These are phyloP conservation scores for Marvania coccoides DNA, from an alignment of 139 green algal species.

Conservation along the genomic window DNA sequence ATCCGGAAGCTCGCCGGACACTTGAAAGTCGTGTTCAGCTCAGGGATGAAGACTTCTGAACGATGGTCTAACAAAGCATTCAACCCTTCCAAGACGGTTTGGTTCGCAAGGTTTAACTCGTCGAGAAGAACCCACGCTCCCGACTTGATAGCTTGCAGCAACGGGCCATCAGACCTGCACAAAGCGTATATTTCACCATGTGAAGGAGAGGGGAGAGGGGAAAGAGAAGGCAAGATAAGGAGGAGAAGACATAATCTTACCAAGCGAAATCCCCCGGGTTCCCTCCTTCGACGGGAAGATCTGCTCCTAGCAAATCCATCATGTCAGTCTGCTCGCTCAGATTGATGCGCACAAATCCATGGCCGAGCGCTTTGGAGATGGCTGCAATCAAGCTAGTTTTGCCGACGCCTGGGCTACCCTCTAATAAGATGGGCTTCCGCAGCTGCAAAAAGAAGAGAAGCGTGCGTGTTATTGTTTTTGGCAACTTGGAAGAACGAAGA, in stretches of 20 bases:
- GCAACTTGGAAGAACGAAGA: background rate
- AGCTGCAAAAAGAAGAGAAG: slow-evolving; percentile 16
- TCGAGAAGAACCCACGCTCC: slow-evolving; percentile 97
- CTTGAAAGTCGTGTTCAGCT: slow-evolving; percentile 71
- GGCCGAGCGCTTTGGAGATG: slow-evolving; percentile 59
- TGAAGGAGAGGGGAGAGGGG: background rate
- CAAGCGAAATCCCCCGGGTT: slow-evolving; percentile 81
- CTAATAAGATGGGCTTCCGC: slow-evolving; percentile 84
- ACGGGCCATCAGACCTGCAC: slow-evolving; percentile 76
- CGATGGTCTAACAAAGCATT: slow-evolving; percentile 96
- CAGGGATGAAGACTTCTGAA: slow-evolving; percentile 88
- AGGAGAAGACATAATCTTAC: slow-evolving; percentile 18
- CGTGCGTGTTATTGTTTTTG: background rate
- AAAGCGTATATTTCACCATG: background rate
- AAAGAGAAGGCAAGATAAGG: background rate
- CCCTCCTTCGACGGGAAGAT: slow-evolving; percentile 81
- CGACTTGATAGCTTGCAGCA: slow-evolving; percentile 79
- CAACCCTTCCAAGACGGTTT: slow-evolving; percentile 90
- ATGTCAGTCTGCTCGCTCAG: slow-evolving; percentile 97
- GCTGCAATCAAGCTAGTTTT: slow-evolving; percentile 92
- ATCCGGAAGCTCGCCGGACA: slow-evolving; percentile 70
- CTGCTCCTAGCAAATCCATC: slow-evolving; percentile 96
- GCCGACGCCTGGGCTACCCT: slow-evolving; percentile 92
- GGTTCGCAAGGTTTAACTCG: slow-evolving; percentile 94
- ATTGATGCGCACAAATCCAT: slow-evolving; percentile 89